Percentiles rank a stretch among this genome's conserved stretches.
Evolutionary conservation across 768 basidiomycete species (phyloP).

Genomic region (Fibroporia radiculosa): DNA sequence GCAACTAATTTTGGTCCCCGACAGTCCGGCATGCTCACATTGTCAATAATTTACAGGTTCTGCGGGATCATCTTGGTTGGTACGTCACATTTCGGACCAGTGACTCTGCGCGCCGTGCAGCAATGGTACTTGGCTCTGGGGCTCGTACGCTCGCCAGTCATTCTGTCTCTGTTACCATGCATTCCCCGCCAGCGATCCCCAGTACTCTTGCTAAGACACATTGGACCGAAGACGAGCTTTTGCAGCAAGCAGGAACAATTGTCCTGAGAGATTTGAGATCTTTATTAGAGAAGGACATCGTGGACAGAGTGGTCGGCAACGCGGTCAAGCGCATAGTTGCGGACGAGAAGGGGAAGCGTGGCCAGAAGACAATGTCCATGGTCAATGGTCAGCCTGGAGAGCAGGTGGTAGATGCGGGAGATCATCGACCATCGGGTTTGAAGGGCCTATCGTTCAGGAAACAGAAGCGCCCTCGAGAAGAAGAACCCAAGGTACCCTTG

Average conservation of each 20-base stretch:
- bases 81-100: slow-evolving; percentile 72
- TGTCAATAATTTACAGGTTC: slow-evolving; percentile 37
- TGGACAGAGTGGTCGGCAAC: slow-evolving; percentile 48
- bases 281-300: slow-evolving; percentile 57
- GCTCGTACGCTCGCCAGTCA: slow-evolving; percentile 51
- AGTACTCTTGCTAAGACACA: slow-evolving; percentile 31
- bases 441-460: slow-evolving; percentile 40
- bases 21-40: not conserved
- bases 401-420: slow-evolving; percentile 37
- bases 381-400: slow-evolving; percentile 23
- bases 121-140: slow-evolving; percentile 48
- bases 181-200: slow-evolving; percentile 28
- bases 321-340: slow-evolving; percentile 45
- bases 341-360: slow-evolving; percentile 41
- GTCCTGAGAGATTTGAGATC: slow-evolving; percentile 49
- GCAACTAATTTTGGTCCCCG: slow-evolving; percentile 16
- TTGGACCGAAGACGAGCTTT: slow-evolving; percentile 48
- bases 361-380: slow-evolving; percentile 19
- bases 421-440: slow-evolving; percentile 34
- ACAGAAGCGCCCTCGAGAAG: slow-evolving; percentile 30
- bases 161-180: slow-evolving; percentile 48
- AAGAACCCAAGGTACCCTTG: not conserved
- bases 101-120: slow-evolving; percentile 59
- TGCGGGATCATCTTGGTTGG: slow-evolving; percentile 64
- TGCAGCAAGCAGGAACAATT: slow-evolving; percentile 46